These are phyloP conservation scores for Solanum phureja DNA, from an alignment of 257 asterid species.

Conservation along the genomic window DNA sequence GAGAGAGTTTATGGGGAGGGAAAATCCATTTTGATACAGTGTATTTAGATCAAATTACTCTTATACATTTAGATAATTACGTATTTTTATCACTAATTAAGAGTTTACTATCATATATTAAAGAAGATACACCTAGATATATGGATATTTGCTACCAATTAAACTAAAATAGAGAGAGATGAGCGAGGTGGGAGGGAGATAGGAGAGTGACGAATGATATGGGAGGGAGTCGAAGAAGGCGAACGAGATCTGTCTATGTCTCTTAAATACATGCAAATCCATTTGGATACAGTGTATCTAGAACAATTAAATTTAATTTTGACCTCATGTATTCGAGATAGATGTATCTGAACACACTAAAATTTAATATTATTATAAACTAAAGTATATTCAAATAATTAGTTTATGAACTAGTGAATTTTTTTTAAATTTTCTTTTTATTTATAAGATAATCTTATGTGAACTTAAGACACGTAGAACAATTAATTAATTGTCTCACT, in stretches of 20 bases:
- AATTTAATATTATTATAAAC: too few species aligned
- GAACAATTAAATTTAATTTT: too few species aligned
- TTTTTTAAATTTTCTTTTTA: too few species aligned
- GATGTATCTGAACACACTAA: fast-evolving
- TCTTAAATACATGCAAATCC: neutral
- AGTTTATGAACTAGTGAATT: too few species aligned
- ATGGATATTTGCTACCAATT: neutral
- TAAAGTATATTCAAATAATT: too few species aligned
- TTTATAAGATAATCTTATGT: too few species aligned
- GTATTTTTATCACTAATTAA: neutral
- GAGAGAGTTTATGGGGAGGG: too few species aligned
- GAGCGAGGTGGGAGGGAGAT: neutral
- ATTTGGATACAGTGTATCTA: too few species aligned
- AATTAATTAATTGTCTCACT: neutral
- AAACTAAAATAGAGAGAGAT: neutral
- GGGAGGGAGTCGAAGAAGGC: neutral
- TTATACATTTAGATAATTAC: too few species aligned
- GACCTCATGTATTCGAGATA: neutral
- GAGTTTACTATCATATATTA: neutral
- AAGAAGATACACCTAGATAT: neutral
- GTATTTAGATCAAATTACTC: neutral
- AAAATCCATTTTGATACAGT: too few species aligned
- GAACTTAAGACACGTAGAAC: neutral
- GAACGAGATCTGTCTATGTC: neutral
- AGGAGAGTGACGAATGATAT: neutral